Percentiles rank a stretch among this genome's conserved stretches.
Conservation (phyloP, 768 basidiomycete species). For the Collybiopsis luxurians region DNA sequence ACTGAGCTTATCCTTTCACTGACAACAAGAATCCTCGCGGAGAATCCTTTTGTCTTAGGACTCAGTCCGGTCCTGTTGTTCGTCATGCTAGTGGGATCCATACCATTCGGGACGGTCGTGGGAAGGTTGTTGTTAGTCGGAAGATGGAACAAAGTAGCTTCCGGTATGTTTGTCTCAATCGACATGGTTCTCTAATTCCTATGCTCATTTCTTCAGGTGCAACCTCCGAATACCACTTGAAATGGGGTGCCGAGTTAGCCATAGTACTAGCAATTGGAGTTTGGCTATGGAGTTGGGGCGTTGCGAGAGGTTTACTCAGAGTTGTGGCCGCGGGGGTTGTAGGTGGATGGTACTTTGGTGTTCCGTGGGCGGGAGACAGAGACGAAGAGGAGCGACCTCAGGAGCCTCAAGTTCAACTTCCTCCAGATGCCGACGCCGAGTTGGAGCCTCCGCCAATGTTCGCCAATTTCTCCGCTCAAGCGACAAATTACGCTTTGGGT, state of each 20-base stretch:
- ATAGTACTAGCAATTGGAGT: conserved; percentile 51
- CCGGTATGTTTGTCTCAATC: background rate
- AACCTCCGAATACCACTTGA: conserved; percentile 39
- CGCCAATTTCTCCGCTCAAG: background rate
- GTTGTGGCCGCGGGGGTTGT: conserved; percentile 80
- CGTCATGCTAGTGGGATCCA: conserved; percentile 58
- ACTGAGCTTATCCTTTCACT: conserved; percentile 36
- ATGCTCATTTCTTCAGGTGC: background rate
- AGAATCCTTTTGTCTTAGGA: conserved; percentile 71
- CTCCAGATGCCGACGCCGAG: background rate
- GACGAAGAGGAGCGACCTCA: background rate
- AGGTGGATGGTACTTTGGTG: conserved; percentile 84
- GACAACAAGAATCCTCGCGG: conserved; percentile 65
- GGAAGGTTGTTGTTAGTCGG: conserved; percentile 78
- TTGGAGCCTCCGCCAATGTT: background rate
- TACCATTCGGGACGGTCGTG: conserved; percentile 77
- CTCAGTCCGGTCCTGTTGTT: conserved; percentile 76
- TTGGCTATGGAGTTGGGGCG: conserved; percentile 78
- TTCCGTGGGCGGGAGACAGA: background rate
- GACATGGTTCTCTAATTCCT: conserved; percentile 18
- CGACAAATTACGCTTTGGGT: background rate
- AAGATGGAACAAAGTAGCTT: conserved; percentile 13
- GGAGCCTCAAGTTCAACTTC: background rate
- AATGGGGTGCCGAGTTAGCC: conserved; percentile 39
- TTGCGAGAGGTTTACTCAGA: conserved; percentile 75